Evolutionary conservation across 805 yeast genomes (phyloP).

Genomic region (Cyberlindnera meyerae): DNA sequence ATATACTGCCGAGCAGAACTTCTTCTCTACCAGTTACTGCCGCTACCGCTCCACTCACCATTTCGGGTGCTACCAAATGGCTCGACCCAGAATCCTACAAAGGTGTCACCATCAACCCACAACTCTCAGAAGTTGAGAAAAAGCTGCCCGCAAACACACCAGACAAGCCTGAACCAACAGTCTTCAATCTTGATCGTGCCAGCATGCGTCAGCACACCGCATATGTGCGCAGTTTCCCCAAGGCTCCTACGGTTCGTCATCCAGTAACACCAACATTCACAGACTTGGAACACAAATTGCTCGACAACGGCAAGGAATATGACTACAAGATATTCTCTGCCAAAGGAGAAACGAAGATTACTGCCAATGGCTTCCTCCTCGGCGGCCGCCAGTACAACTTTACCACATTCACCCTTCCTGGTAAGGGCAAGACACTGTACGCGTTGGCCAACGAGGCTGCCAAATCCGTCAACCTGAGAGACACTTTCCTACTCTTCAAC

Average conservation of each 20-base stretch:
- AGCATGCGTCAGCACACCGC: constrained; percentile 13
- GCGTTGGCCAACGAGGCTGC: constrained; percentile 39
- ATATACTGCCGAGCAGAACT: too few relatives aligned
- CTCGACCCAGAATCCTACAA: too few relatives aligned
- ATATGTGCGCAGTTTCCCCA: constrained; percentile 11
- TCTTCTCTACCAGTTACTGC: too few relatives aligned
- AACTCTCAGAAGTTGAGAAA: constrained; percentile 9
- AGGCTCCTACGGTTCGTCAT: constrained; percentile 9
- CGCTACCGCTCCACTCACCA: too few relatives aligned
- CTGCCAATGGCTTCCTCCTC: constrained; percentile 32
- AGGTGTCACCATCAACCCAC: neutral
- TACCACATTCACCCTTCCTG: constrained; percentile 37
- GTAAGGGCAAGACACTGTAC: constrained; percentile 32
- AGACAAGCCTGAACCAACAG: constrained; percentile 23
- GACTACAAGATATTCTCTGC: constrained; percentile 30
- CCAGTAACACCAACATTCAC: constrained; percentile 15
- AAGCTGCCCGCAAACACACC: constrained; percentile 20
- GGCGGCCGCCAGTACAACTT: constrained; percentile 38
- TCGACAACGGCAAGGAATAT: constrained; percentile 29
- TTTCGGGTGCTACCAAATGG: too few relatives aligned
- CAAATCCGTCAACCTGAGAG: constrained; percentile 39
- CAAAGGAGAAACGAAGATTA: constrained; percentile 42
- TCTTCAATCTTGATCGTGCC: constrained; percentile 11
- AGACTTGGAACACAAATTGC: constrained; percentile 13
- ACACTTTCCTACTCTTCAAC: constrained; percentile 48